Evolutionary conservation across 139 green algal species (phyloP).

Genomic region (Pleodorina starrii): DNA sequence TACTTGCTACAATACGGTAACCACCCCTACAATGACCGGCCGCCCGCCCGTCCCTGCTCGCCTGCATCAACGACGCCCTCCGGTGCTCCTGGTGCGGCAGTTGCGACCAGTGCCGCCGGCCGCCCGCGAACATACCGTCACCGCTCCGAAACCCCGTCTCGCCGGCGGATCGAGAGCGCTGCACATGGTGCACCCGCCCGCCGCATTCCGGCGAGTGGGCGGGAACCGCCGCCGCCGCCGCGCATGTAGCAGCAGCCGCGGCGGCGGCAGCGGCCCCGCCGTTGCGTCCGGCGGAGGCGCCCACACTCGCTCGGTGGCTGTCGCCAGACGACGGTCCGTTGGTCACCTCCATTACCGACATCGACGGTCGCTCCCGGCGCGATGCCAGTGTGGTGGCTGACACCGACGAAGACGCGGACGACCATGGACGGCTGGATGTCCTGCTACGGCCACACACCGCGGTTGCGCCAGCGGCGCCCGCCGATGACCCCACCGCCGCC

Average conservation of each 20-base stretch:
- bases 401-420: background rate
- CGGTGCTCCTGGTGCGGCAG: constrained; percentile 38
- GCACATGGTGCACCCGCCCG: background rate
- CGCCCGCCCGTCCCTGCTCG: background rate
- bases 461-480: too few relatives aligned
- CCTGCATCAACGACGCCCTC: constrained; percentile 18
- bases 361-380: background rate
- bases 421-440: background rate
- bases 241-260: background rate
- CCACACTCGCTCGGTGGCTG: background rate
- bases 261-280: background rate
- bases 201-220: background rate
- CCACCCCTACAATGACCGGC: too few relatives aligned
- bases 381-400: background rate
- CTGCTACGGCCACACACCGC: background rate
- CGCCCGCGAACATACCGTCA: background rate
- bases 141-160: constrained; percentile 1
- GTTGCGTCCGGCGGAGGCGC: background rate
- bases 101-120: background rate
- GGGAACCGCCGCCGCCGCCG: background rate
- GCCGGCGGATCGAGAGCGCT: constrained; percentile 16
- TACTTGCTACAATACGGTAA: too few relatives aligned
- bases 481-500: background rate
- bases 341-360: background rate
- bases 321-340: background rate